Percentiles rank a stretch among this genome's conserved stretches.
Evolutionary conservation across 352 stramenopile species (phyloP).

Genomic region (Pythium biforme): DNA sequence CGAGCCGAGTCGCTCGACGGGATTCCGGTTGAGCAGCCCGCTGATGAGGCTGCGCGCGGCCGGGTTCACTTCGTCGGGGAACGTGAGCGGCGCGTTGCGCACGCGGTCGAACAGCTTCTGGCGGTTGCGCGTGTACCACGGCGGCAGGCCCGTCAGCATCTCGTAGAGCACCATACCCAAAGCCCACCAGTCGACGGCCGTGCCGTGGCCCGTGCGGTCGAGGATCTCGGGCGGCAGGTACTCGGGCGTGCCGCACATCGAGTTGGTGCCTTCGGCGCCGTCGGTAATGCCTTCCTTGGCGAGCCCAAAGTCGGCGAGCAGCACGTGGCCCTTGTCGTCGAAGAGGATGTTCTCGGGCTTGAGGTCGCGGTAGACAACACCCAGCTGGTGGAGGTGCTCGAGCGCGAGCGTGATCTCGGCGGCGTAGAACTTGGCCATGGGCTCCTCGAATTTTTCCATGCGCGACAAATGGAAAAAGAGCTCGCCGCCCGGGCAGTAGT

Average conservation of each 20-base stretch:
- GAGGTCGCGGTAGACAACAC: constrained; percentile 96
- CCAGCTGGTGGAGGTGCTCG: constrained; percentile 93
- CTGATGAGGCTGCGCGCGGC: constrained; percentile 78
- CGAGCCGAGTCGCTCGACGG: constrained; percentile 75
- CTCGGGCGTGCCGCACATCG: constrained; percentile 83
- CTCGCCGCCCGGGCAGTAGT: constrained; percentile 98
- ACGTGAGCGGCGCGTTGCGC: constrained; percentile 75
- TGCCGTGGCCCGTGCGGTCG: constrained; percentile 75
- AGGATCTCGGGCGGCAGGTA: constrained; percentile 89
- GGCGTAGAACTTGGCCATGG: constrained; percentile 95
- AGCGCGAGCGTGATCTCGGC: constrained; percentile 95
- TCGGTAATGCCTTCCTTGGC: constrained; percentile 94
- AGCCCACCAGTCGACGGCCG: constrained; percentile 88
- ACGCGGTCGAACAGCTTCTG: constrained; percentile 84
- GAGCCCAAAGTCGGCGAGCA: constrained; percentile 98
- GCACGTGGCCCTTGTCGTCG: constrained; percentile 94
- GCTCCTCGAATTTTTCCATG: constrained; percentile 95
- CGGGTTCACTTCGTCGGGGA: constrained; percentile 72
- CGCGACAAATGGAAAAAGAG: constrained; percentile 97
- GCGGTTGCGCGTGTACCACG: constrained; percentile 87
- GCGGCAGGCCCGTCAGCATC: constrained; percentile 84
- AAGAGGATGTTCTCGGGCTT: constrained; percentile 96
- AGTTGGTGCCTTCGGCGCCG: constrained; percentile 74
- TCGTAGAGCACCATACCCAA: constrained; percentile 89
- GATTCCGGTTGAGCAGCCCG: constrained; percentile 78